These are phyloP conservation scores for Suhomyces ambrosiae DNA, from an alignment of 1,139 yeast species.

Conservation along the genomic window DNA sequence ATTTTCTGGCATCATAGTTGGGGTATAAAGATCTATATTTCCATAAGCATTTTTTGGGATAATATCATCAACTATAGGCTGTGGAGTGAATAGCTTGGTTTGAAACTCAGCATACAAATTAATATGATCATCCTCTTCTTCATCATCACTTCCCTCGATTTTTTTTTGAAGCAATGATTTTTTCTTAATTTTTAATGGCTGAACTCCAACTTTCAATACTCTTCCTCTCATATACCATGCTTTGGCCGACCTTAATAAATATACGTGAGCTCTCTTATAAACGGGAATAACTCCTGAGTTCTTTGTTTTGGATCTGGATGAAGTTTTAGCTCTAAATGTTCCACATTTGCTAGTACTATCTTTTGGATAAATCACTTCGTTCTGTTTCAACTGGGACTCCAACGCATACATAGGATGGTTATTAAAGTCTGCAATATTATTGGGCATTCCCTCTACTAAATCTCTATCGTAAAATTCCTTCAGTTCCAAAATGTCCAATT, in stretches of 20 bases:
- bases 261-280: constrained; percentile 67
- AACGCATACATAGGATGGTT: constrained; percentile 87
- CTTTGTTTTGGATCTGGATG: constrained; percentile 19
- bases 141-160: constrained; percentile 32
- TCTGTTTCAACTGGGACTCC: constrained; percentile 69
- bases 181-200: constrained; percentile 55
- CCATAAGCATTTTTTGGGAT: constrained; percentile 79
- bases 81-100: constrained; percentile 70
- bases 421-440: constrained; percentile 76
- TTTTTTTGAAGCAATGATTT: constrained; percentile 16
- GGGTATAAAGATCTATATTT: constrained; percentile 75
- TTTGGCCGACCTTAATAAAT: constrained; percentile 65
- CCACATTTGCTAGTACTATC: constrained; percentile 66
- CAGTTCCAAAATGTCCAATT: constrained; percentile 68
- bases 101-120: constrained; percentile 77
- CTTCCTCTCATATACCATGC: constrained; percentile 90
- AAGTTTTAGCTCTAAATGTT: constrained; percentile 49
- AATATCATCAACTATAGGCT: constrained; percentile 61
- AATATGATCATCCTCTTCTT: constrained; percentile 49
- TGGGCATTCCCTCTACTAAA: constrained; percentile 83
- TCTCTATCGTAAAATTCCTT: constrained; percentile 70
- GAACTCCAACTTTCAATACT: constrained; percentile 67
- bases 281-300: constrained; percentile 51
- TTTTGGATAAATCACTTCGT: constrained; percentile 71
- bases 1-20: constrained; percentile 81